These are phyloP conservation scores for Calophaca sinica DNA, from an alignment of 306 rosid species.

Conservation along the genomic window DNA sequence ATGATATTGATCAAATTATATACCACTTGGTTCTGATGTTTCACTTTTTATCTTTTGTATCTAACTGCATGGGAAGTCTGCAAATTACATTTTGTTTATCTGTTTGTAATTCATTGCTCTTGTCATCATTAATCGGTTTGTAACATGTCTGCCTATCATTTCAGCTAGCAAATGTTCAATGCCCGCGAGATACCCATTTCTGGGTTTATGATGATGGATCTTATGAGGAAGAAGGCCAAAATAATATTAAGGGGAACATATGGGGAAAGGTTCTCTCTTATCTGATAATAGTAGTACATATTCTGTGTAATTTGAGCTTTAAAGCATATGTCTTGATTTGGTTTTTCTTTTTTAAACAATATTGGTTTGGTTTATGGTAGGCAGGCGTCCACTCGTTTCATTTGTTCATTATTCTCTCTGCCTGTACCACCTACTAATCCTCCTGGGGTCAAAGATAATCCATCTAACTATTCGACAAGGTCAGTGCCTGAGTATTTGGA, in stretches of 20 bases:
- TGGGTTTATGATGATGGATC: constrained; percentile 97
- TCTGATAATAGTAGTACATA: constrained; percentile 46
- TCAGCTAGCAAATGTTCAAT: constrained; percentile 93
- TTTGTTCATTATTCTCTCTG: constrained; percentile 83
- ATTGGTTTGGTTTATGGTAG: constrained; percentile 81
- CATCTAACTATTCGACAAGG: constrained; percentile 62
- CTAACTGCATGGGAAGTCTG: constrained; percentile 23
- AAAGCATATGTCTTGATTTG: constrained; percentile 55
- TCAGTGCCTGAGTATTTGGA: constrained; percentile 81
- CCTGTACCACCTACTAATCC: constrained; percentile 77
- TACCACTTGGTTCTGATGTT: constrained; percentile 20
- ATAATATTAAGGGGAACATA: constrained; percentile 90
- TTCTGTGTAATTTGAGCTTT: constrained; percentile 48
- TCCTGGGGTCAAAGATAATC: constrained; percentile 65
- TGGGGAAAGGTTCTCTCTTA: constrained; percentile 98
- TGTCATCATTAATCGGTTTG: constrained; percentile 23
- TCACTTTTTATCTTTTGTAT: constrained; percentile 20
- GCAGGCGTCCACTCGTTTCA: constrained; percentile 93
- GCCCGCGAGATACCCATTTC: constrained; percentile 93
- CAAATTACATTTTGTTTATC: constrained; percentile 7
- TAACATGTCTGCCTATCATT: constrained; percentile 42
- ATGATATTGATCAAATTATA: background rate
- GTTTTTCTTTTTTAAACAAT: constrained; percentile 59
- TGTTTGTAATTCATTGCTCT: constrained; percentile 23
- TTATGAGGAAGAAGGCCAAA: constrained; percentile 97